A percentile compares a stretch with the other conserved stretches of the same genome.
Evolutionary conservation across 1,284 basidiomycete species (phyloP).

Genomic region (Ganoderma sinense): DNA sequence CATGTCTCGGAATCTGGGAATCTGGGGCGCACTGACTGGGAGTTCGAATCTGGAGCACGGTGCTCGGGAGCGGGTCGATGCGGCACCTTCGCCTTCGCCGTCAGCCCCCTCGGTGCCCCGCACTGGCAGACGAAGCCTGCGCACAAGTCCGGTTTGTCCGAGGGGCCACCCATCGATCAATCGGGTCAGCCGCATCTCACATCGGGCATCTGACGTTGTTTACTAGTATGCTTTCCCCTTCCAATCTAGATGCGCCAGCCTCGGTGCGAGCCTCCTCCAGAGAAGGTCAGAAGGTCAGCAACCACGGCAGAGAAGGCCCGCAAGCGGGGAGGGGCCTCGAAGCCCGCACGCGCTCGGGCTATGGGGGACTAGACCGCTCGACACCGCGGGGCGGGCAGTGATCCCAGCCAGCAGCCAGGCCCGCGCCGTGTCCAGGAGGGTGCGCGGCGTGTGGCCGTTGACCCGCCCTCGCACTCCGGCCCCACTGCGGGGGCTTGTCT

Average conservation of each 20-base stretch:
- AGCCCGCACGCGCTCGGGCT: neutral
- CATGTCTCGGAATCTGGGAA: conserved; percentile 14
- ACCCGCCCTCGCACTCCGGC: neutral
- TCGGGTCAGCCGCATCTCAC: conserved; percentile 14
- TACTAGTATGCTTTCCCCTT: neutral
- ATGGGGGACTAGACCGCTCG: neutral
- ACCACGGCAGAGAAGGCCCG: neutral
- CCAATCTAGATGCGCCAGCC: neutral
- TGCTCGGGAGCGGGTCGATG: neutral
- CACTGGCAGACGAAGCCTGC: neutral
- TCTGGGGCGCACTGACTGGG: neutral
- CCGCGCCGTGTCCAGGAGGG: neutral
- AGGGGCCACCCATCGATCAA: conserved; percentile 12
- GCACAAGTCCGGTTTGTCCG: conserved; percentile 1
- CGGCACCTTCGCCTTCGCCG: conserved; percentile 3
- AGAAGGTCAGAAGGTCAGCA: neutral
- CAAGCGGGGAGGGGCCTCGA: neutral
- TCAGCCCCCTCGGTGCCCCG: neutral
- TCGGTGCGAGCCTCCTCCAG: neutral
- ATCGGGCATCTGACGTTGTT: conserved; percentile 12
- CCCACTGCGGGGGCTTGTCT: neutral
- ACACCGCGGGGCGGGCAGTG: neutral
- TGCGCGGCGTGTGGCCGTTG: neutral
- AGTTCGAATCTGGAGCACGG: no score
- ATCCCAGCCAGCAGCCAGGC: neutral